Evolutionary conservation across 2,329 filamentous ascomycete genomes (phyloP).

Genomic region (Clonostachys solani): DNA sequence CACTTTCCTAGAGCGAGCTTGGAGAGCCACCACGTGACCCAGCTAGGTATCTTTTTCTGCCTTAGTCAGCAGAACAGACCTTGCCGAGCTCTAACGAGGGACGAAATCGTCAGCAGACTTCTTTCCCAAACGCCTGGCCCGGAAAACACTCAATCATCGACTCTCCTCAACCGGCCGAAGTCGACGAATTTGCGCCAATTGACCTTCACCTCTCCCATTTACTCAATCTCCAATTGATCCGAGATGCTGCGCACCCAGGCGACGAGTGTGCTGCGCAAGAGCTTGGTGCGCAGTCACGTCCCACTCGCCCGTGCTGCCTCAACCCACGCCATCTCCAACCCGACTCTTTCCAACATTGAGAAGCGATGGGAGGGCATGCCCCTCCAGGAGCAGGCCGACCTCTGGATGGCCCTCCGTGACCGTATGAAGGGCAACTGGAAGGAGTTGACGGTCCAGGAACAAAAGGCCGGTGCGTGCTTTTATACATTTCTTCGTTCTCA

Average conservation of each 20-base stretch:
- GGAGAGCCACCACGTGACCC: neutral
- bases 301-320: slow-evolving; percentile 47
- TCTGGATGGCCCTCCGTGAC: slow-evolving; percentile 98
- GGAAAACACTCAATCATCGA: slow-evolving; percentile 2
- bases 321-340: slow-evolving; percentile 92
- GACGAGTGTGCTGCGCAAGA: slow-evolving; percentile 47
- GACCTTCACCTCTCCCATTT: neutral
- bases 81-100: slow-evolving; percentile 1
- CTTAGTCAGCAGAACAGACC: slow-evolving; percentile 4
- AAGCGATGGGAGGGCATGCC: slow-evolving; percentile 99
- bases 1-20: neutral
- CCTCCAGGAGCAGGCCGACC: slow-evolving; percentile 96
- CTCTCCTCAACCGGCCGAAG: neutral
- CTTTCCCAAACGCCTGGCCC: neutral
- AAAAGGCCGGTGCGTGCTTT: slow-evolving; percentile 88
- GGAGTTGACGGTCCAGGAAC: slow-evolving; percentile 92
- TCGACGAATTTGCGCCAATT: neutral
- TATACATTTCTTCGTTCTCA: neutral
- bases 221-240: neutral
- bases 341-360: slow-evolving; percentile 96
- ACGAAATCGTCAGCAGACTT: slow-evolving; percentile 1
- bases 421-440: slow-evolving; percentile 98
- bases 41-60: neutral
- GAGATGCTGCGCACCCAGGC: slow-evolving; percentile 45
- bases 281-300: slow-evolving; percentile 37